Evolutionary conservation across 306 rosid genomes (phyloP), one percentile per base, ranked within the genome.

Genomic region (Vachellia collinsii): DNA sequence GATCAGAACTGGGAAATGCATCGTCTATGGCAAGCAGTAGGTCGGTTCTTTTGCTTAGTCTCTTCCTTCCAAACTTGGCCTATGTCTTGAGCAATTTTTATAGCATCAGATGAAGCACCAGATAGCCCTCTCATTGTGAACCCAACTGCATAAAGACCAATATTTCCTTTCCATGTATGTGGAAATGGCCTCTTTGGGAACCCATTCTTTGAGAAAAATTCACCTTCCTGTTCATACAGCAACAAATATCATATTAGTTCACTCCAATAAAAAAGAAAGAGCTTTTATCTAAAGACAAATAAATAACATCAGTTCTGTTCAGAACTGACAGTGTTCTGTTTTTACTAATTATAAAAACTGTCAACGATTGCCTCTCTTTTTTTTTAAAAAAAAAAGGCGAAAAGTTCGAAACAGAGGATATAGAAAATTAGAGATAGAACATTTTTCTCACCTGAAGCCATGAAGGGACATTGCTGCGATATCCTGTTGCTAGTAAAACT

Each of bases 41-140:
- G 89, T 8, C 87, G 70, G 61, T 82, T 84, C 83, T 82, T 86
- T 76, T 91, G 95, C 77, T 85, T 92, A 16, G 95, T 91, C 77
- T 93, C 96, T 9, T 81, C 43, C 71, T 87, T 93, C 99, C 99
- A 95, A 65, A 88, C 91, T 3, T 80, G 62, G 46, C 94, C 92
- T 73, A 95, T 90, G 72, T 93, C 99, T 80, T 87, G 88, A 20
- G 97, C 97, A 43, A 95, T 91, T 85, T 79, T 90, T 70, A 83
- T 75, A 69, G 99, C 99, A 79, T 95, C 99, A 73, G 78, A 86
- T 23, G 99, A 92, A 67, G 88, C 93, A 82, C 99, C 99, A 80
- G 92, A 87, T 36, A 95, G 96, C 84, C 99, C 99, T 88, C 92
- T 93, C 93, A 88, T 91, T 75, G 99, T 90, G 78, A 95, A 90